Evolutionary conservation across 129 eudicot species (phyloP), one percentile per base, ranked within the genome.

Genomic region (Ambrosia artemisiifolia): DNA sequence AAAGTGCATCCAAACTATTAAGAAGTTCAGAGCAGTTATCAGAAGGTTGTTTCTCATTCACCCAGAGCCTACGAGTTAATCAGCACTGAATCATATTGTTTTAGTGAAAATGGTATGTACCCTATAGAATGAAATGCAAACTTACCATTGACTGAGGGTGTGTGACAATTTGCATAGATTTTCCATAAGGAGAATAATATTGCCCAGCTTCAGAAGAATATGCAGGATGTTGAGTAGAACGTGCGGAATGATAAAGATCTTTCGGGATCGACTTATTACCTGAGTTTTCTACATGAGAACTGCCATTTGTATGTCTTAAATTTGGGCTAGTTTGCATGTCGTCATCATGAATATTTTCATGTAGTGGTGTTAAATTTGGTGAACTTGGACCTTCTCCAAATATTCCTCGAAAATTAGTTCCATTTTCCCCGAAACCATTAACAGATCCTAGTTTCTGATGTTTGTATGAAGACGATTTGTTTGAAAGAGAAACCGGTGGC

Each of bases 361-460:
- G 75, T 43, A 84, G 76, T 65, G 85, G 77, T 34, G 90, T 84
- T 73, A 87, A 82, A 33, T 80, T 85, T 33, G 55, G 68, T 67
- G 62, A 71, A 64, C 48, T 79, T 19, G 66, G 69, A 69, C 81
- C 65, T 5, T 60, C 65, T 18, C 20, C 30, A 19, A 6, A 49
- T 4, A 13, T 49, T 18, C 55, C 16, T 16, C 6, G 53, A 7
- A 9, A 13, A 28, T 49, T 71, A 68, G 5, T 53, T 54, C 60
- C 76, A 24, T 19, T 63, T 56, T 68, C 79, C 35, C 77, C 76
- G 54, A 63, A 75, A 16, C 42, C 78, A 43, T 75, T 82, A 71
- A 73, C 82, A 18, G 35, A 71, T 3, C 74, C 63, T 60, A 32
- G 55, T 36, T 11, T 72, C 40, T 14, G 70, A 53, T 65, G 34